Evolutionary conservation across 2,329 filamentous ascomycete species (phyloP).

Genomic region (Graphilbum ipis-grandicollis): DNA sequence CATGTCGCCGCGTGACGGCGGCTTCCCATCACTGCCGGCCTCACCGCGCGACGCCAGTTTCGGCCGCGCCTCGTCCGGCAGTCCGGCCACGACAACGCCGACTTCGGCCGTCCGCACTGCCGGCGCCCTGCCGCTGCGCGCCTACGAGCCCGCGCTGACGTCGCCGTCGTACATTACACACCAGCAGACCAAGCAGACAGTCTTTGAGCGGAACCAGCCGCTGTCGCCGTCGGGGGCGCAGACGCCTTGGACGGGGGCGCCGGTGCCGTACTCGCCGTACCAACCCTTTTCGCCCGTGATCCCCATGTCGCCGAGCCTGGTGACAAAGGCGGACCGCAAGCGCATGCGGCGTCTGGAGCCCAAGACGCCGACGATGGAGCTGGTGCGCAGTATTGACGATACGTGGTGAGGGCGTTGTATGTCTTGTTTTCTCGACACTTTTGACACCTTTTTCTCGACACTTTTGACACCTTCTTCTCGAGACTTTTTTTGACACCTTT

Average conservation of each 20-base stretch:
- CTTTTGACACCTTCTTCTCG: too few species aligned
- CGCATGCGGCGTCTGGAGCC: conserved; percentile 46
- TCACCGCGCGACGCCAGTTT: conserved; percentile 15
- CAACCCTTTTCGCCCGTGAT: conserved; percentile 63
- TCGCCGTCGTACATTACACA: conserved; percentile 26
- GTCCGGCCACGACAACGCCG: conserved; percentile 12
- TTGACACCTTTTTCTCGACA: too few species aligned
- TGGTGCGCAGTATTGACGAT: conserved; percentile 46
- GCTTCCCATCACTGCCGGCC: conserved; percentile 21
- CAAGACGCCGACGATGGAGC: conserved; percentile 42
- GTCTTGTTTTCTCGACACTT: too few species aligned
- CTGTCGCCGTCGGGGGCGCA: conserved; percentile 38
- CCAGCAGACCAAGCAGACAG: conserved; percentile 40
- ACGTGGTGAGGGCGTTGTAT: conserved; percentile 45
- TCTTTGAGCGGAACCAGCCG: conserved; percentile 39
- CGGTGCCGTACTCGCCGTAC: conserved; percentile 59
- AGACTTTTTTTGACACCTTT: conserved; percentile 11
- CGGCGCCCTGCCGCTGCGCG: conserved; percentile 40
- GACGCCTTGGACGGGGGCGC: conserved; percentile 43
- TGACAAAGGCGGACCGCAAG: conserved; percentile 55
- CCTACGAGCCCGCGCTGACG: conserved; percentile 38
- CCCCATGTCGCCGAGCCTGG: conserved; percentile 59
- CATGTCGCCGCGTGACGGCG: conserved; percentile 3
- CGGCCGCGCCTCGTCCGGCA: conserved; percentile 10
- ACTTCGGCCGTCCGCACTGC: conserved; percentile 38